Base-by-base conservation (phyloP, 805 yeast species). In the Metschnikowia noctiluminum region DNA sequence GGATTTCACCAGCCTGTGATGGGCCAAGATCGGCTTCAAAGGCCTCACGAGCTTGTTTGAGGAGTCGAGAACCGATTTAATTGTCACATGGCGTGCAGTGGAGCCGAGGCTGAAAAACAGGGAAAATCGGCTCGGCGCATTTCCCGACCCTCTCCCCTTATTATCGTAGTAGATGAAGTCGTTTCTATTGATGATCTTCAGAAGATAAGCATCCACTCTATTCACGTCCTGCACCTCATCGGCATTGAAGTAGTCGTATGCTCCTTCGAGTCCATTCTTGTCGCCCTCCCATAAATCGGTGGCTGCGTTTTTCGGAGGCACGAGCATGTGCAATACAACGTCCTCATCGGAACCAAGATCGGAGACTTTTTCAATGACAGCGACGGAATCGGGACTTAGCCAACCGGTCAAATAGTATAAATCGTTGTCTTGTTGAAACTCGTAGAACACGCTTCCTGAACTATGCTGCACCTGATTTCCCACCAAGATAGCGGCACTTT, bases 251-350 rank as follows among this genome's bases (percentile, higher is more conserved):
- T 84, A 81, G 43, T 89, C 92, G 37, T 68, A 69, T 0, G 85
- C 96, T 13, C 95, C 96, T 42, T 84, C 80, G 3, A 84, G 76
- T 1, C 99, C 99, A 14, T 95, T 85, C 58, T 96, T 79, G 39
- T 80, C 84, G 11, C 99, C 99, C 58, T 92, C 97, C 99, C 99
- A 94, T 54, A 85, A 81, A 67, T 94, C 99, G 21, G 79, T 80
- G 42, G 74, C 75, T 6, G 81, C 78, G 62, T 91, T 87, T 62
- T 86, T 85, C 13, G 89, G 90, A 2, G 90, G 96, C 2, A 92
- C 96, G 43, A 90, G 70, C 85, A 94, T 78, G 57, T 88, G 92
- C 55, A 87, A 79, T 8, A 77, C 63, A 34, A 80, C 73, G 43
- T 81, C 79, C 27, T 77, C 79, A 10, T 64, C 70, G 10, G 56